Percentiles rank a stretch among this genome's conserved stretches.
Evolutionary conservation across 202 grass and related monocot genomes (phyloP).

Genomic region (Digitaria exilis): DNA sequence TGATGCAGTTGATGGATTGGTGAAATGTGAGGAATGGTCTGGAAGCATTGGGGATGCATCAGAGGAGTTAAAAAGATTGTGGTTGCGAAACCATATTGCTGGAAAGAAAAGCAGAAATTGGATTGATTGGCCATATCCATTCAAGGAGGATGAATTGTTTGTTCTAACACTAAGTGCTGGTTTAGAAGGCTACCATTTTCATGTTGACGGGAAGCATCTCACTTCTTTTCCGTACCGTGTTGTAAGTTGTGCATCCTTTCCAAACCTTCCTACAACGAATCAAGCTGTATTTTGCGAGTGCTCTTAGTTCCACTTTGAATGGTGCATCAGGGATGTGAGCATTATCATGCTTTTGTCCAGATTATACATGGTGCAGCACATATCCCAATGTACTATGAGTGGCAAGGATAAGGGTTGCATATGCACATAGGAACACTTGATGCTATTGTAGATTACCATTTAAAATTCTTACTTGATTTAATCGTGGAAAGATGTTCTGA

Average conservation of each 20-base stretch:
- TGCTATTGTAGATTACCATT: background rate
- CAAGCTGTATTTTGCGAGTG: background rate
- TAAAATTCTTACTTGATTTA: constrained; percentile 13
- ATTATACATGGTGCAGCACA: background rate
- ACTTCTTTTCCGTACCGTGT: constrained; percentile 82
- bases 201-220: constrained; percentile 74
- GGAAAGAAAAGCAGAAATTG: constrained; percentile 55
- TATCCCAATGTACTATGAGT: background rate
- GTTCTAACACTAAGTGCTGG: constrained; percentile 77
- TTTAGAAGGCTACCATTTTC: constrained; percentile 80
- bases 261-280: background rate
- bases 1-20: constrained; percentile 68
- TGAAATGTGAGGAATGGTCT: constrained; percentile 76
- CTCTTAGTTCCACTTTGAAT: background rate
- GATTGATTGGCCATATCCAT: constrained; percentile 83
- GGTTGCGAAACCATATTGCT: constrained; percentile 52
- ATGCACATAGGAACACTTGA: background rate
- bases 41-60: constrained; percentile 32
- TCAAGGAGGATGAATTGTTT: constrained; percentile 77
- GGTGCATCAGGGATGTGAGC: background rate
- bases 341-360: background rate
- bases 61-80: constrained; percentile 57
- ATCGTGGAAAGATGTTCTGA: constrained; percentile 7
- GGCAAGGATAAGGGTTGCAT: background rate
- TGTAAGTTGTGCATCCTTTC: constrained; percentile 51